Conservation (phyloP, 345 rosid genomes). For the Eucalyptus paniculata region DNA sequence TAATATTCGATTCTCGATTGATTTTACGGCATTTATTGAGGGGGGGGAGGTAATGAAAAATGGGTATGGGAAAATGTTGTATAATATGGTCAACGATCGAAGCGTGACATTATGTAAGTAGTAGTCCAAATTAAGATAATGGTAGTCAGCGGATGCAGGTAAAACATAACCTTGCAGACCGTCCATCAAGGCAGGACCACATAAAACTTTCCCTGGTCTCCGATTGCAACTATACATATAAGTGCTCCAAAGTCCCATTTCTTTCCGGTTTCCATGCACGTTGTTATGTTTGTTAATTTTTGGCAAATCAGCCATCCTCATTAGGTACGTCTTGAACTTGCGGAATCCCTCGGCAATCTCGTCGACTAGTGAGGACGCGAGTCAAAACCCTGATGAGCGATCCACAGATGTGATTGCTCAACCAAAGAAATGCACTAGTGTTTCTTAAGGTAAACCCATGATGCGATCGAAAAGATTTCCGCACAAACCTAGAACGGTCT, state of each 20-base stretch:
- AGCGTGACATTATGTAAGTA: not conserved
- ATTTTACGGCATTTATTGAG: not conserved
- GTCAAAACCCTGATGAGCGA: not conserved
- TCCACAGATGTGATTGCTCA: not conserved
- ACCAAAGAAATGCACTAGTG: not conserved
- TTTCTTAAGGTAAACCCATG: not conserved
- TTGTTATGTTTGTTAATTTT: not conserved
- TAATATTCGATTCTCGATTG: not conserved
- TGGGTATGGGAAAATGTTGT: not conserved
- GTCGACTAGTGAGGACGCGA: not conserved
- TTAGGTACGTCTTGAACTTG: not conserved
- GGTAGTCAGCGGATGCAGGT: not conserved
- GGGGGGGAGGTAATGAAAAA: not conserved
- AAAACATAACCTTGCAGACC: not conserved
- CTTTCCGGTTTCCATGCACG: not conserved
- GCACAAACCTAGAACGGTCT: not conserved
- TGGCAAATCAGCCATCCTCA: not conserved
- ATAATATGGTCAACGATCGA: not conserved
- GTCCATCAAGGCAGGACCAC: not conserved
- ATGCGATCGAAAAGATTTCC: not conserved
- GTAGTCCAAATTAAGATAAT: not conserved
- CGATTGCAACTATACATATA: not conserved
- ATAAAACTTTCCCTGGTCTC: not conserved
- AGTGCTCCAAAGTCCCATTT: not conserved
- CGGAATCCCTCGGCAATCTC: not conserved